Percentiles rank a stretch among this genome's conserved stretches.
Evolutionary conservation across 495 filamentous ascomycete genomes (phyloP).

Genomic region (Xylaria palmicola): DNA sequence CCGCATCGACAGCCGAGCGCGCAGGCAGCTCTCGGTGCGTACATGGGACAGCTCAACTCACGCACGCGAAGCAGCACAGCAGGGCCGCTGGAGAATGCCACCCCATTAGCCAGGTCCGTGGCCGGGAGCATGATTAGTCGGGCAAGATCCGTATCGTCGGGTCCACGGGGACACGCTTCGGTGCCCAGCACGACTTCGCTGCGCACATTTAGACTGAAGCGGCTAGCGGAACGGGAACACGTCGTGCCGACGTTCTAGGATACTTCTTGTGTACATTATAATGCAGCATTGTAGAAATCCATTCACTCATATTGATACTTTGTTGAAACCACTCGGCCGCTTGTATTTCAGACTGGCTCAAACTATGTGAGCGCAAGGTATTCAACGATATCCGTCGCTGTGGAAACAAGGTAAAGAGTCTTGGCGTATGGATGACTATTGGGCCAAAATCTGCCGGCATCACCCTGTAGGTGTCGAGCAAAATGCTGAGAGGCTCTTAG

Average conservation of each 20-base stretch:
- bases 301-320: too few species aligned
- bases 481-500: too few species aligned
- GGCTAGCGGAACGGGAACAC: slow-evolving; percentile 15
- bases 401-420: too few species aligned
- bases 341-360: too few species aligned
- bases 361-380: too few species aligned
- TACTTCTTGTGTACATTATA: too few species aligned
- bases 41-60: background rate
- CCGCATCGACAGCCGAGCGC: background rate
- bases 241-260: background rate
- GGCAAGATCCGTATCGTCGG: background rate
- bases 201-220: slow-evolving; percentile 23
- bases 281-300: too few species aligned
- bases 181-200: slow-evolving; percentile 21
- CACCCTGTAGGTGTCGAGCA: too few species aligned
- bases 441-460: too few species aligned
- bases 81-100: background rate
- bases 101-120: background rate
- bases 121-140: background rate
- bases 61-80: background rate
- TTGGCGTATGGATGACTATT: too few species aligned
- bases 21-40: background rate
- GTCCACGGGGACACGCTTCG: slow-evolving; percentile 17
- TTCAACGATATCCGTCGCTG: too few species aligned
- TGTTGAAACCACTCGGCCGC: too few species aligned